Conservation (phyloP, 257 asterid species). For the Solanum commersonii region DNA sequence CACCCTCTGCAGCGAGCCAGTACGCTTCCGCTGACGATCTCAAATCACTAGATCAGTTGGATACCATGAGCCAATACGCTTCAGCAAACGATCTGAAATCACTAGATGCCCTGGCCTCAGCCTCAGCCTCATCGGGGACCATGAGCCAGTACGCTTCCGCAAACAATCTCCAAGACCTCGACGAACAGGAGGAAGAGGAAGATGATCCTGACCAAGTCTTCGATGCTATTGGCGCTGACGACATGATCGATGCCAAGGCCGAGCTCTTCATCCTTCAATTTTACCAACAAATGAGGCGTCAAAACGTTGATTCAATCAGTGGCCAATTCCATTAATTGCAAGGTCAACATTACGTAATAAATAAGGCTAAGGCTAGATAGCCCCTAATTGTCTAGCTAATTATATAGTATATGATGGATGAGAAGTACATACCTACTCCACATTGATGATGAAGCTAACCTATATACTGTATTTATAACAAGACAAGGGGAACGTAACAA, state of each 20-base stretch:
- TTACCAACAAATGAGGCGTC: conserved; percentile 37
- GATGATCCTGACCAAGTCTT: conserved; percentile 51
- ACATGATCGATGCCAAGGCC: conserved; percentile 54
- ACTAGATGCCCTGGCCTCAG: conserved; percentile 22
- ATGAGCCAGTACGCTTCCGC: conserved; percentile 52
- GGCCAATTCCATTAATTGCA: not conserved
- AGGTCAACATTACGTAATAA: not conserved
- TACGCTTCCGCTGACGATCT: conserved; percentile 47
- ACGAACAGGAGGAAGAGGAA: conserved; percentile 13
- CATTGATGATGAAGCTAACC: not conserved
- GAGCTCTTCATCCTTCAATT: conserved; percentile 61
- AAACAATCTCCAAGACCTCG: conserved; percentile 37
- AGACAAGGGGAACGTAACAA: not conserved
- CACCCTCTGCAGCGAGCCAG: conserved; percentile 15
- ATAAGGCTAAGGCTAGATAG: not conserved
- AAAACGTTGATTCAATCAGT: conserved; percentile 7
- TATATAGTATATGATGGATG: not conserved
- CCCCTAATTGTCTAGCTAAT: not conserved
- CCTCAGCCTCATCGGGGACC: conserved; percentile 14
- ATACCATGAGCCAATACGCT: conserved; percentile 42
- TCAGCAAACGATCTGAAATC: conserved; percentile 43
- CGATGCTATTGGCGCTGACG: conserved; percentile 49
- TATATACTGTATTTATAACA: not conserved
- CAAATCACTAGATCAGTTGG: conserved; percentile 21
- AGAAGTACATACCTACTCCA: not conserved